Conservation (phyloP, 176 grass and related monocot species). For the Olyra latifolia region DNA sequence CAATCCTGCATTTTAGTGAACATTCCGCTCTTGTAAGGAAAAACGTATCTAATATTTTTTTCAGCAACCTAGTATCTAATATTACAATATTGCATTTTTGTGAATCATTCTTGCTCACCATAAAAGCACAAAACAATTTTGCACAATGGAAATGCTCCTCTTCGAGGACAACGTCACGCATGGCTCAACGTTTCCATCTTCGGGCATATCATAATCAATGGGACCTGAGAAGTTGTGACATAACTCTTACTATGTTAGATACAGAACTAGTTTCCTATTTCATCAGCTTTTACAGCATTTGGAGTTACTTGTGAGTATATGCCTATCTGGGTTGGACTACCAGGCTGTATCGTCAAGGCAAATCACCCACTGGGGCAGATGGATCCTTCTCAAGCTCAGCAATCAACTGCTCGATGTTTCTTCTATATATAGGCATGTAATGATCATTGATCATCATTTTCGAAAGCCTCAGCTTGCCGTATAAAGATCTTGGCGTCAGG, state of each 20-base stretch:
- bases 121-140: not conserved
- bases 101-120: too few species aligned
- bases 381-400: slow-evolving; percentile 57
- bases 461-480: slow-evolving; percentile 89
- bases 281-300: slow-evolving; percentile 48
- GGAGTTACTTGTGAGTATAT: slow-evolving; percentile 13
- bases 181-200: not conserved
- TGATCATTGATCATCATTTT: slow-evolving; percentile 96
- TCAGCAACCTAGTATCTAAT: too few species aligned
- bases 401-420: slow-evolving; percentile 76
- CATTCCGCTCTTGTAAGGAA: not conserved
- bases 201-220: not conserved
- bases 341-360: slow-evolving; percentile 7
- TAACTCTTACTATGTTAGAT: slow-evolving; percentile 20
- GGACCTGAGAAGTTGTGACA: not conserved
- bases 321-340: slow-evolving; percentile 28
- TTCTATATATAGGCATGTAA: slow-evolving; percentile 95
- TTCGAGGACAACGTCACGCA: too few species aligned
- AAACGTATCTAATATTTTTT: too few species aligned
- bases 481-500: slow-evolving; percentile 76
- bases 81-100: too few species aligned
- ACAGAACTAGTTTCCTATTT: slow-evolving; percentile 40
- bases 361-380: slow-evolving; percentile 10
- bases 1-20: not conserved
- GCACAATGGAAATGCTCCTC: not conserved